These are phyloP conservation scores for Ustilago curta DNA, from an alignment of 1,284 basidiomycete genomes.

Conservation along the genomic window DNA sequence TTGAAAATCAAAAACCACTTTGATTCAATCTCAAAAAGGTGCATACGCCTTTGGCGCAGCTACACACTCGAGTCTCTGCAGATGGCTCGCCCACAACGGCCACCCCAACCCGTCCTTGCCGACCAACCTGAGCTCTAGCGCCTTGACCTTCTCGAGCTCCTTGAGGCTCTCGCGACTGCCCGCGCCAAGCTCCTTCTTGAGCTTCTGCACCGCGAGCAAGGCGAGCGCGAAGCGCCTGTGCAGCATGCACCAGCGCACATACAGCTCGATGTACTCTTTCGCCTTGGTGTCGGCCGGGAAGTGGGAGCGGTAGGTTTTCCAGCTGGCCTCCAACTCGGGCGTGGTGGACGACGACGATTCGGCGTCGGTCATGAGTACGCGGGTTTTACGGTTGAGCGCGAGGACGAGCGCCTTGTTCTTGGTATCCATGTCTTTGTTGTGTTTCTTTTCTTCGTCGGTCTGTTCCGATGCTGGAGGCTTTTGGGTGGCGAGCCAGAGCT, in stretches of 20 bases:
- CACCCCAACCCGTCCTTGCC: slow-evolving; percentile 46
- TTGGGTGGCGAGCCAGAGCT: slow-evolving; percentile 62
- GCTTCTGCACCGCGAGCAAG: slow-evolving; percentile 55
- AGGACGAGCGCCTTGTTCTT: slow-evolving; percentile 62
- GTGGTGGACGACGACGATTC: slow-evolving; percentile 15
- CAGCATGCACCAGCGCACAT: slow-evolving; percentile 57
- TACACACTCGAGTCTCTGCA: slow-evolving; percentile 31
- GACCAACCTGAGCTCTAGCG: slow-evolving; percentile 51
- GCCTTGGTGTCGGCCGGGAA: slow-evolving; percentile 53
- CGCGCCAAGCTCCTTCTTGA: slow-evolving; percentile 62
- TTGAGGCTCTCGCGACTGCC: slow-evolving; percentile 50
- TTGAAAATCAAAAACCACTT: not conserved
- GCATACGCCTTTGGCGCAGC: slow-evolving; percentile 34
- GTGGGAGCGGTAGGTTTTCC: slow-evolving; percentile 52
- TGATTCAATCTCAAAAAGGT: slow-evolving; percentile 23
- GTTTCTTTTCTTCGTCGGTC: slow-evolving; percentile 61
- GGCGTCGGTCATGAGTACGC: slow-evolving; percentile 49
- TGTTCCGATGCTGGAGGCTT: slow-evolving; percentile 58
- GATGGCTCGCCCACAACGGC: slow-evolving; percentile 46
- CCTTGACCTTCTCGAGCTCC: slow-evolving; percentile 56
- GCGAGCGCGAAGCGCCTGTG: slow-evolving; percentile 60
- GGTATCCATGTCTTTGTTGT: slow-evolving; percentile 60
- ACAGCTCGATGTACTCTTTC: slow-evolving; percentile 58
- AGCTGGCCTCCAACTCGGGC: slow-evolving; percentile 41
- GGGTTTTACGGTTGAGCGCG: slow-evolving; percentile 62